Percentiles rank a stretch among this genome's conserved stretches.
phyloP scores from a whole-genome alignment of 169 alveolate genomes.

The Cardiosporidium cionae region DNA sequence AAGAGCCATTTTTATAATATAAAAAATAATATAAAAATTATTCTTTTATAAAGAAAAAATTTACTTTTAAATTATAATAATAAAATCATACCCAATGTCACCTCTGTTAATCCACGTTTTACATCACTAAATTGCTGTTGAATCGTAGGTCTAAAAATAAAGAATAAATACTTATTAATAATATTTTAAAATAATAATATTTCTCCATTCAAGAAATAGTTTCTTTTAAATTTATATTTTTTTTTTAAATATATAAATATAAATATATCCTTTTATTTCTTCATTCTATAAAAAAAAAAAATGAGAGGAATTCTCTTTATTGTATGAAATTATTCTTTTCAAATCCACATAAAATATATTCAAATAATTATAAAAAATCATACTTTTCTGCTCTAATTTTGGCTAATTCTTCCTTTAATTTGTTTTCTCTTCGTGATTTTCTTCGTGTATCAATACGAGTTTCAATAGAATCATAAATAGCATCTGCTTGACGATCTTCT shows the following conservation, averaged over 20 bases:
- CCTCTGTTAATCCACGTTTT: constrained; percentile 35
- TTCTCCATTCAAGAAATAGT: background rate
- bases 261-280: too few relatives aligned
- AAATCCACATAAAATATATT: too few relatives aligned
- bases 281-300: too few relatives aligned
- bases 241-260: too few relatives aligned
- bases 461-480: constrained; percentile 78
- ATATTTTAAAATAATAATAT: background rate
- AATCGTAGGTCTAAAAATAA: constrained; percentile 36
- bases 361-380: too few relatives aligned
- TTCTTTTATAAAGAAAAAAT: background rate
- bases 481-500: constrained; percentile 86
- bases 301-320: too few relatives aligned
- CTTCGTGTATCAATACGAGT: constrained; percentile 80
- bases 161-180: too few relatives aligned
- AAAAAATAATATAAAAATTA: background rate
- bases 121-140: constrained; percentile 44
- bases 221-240: too few relatives aligned
- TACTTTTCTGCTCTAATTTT: constrained; percentile 73
- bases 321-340: too few relatives aligned
- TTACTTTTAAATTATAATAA: background rate
- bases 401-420: constrained; percentile 66
- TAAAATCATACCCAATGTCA: constrained; percentile 27
- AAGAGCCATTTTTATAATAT: background rate
- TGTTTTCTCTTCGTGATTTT: constrained; percentile 71